phyloP scores from a whole-genome alignment of 2,329 filamentous ascomycete genomes.

The Paracoccidioides lutzii region DNA sequence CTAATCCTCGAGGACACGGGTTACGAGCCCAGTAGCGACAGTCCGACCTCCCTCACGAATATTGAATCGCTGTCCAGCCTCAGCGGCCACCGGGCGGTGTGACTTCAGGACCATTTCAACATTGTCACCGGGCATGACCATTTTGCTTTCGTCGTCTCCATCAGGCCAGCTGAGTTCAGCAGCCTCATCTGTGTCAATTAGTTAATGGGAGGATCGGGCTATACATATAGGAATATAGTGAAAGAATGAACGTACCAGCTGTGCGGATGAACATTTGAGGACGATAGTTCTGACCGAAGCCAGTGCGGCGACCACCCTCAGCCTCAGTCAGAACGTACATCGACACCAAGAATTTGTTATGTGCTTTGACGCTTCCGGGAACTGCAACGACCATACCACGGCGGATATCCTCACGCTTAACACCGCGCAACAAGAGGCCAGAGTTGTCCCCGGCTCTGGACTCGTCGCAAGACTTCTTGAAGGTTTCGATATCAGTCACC shows the following conservation, averaged over 20 bases:
- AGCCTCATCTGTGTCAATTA: conserved; percentile 41
- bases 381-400: conserved; percentile 89
- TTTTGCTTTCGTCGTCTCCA: conserved; percentile 66
- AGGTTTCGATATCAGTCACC: conserved; percentile 98
- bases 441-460: conserved; percentile 97
- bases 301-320: conserved; percentile 92
- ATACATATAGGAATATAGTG: conserved; percentile 2
- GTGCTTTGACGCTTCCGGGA: conserved; percentile 71
- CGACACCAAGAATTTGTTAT: conserved; percentile 85
- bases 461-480: conserved; percentile 98
- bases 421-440: conserved; percentile 84
- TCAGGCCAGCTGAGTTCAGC: conserved; percentile 67
- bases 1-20: conserved; percentile 49
- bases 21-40: conserved; percentile 71
- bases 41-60: conserved; percentile 91
- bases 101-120: conserved; percentile 90
- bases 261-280: conserved; percentile 95
- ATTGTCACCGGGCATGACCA: conserved; percentile 98
- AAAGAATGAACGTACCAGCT: conserved; percentile 51
- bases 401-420: conserved; percentile 86
- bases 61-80: conserved; percentile 92
- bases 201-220: neutral
- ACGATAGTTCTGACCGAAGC: conserved; percentile 91
- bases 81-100: conserved; percentile 72
- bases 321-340: conserved; percentile 97